Evolutionary conservation across 1,139 yeast species (phyloP), one percentile per base, ranked within the genome.

Genomic region (Candida labiduridarum): DNA sequence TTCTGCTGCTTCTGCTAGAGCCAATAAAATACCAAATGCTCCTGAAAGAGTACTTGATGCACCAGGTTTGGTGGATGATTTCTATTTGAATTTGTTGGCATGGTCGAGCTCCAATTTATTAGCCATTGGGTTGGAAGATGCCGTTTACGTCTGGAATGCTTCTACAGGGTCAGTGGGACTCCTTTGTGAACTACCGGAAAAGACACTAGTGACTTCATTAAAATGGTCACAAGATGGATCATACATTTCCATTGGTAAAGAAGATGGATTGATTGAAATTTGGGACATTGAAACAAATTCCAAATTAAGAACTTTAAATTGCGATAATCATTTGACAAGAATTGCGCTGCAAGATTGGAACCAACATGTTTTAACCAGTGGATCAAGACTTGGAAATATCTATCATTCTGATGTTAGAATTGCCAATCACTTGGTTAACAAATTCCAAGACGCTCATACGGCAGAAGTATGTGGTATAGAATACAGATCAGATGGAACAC

Each of bases 1-100:
- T 0, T 76, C 82, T 1, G 66, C 69, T 11, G 83, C 81, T 2
- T 70, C 74, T 48, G 85, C 85, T 1, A 72, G 84, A 53, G 76
- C 81, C 44, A 76, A 96, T 57, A 87, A 86, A 59, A 81, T 94
- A 42, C 91, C 96, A 12, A 83, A 90, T 0, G 90, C 91, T 14
- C 98, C 99, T 0, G 97, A 90, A 59, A 80, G 96, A 57, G 96
- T 94, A 1, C 76, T 94, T 45, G 99, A 94, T 70, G 99, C 99
- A 0, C 99, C 99, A 0, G 97, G 97, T 0, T 78, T 92, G 51
- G 81, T 87, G 35, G 97, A 94, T 66, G 99, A 94, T 69, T 95
- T 91, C 67, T 94, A 94, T 66, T 78, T 92, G 50, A 92, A 91
- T 65, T 73, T 94, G 48, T 71, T 94, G 52, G 85, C 94, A 54